phyloP scores from a whole-genome alignment of 108 stramenopile genomes.

The Pseudonitzschia multiseries region DNA sequence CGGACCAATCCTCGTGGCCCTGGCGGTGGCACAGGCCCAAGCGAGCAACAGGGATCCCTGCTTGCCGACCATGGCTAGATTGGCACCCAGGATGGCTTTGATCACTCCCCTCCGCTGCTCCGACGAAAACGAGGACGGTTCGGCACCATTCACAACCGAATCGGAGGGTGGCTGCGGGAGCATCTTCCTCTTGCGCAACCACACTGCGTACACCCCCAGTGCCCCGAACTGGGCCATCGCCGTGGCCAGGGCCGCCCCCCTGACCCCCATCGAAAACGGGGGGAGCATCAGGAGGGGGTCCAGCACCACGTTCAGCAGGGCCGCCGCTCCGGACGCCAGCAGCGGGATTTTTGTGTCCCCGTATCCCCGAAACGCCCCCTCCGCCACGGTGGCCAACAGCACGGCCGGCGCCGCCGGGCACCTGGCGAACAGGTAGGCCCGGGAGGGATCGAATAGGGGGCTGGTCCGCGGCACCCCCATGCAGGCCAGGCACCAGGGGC shows the following conservation, averaged over 20 bases:
- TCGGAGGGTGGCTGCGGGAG: slow-evolving; percentile 22
- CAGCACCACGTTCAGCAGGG: slow-evolving; percentile 59
- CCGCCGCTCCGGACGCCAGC: slow-evolving; percentile 51
- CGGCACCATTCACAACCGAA: too few species aligned
- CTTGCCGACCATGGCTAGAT: slow-evolving; percentile 55
- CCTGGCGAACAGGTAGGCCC: slow-evolving; percentile 54
- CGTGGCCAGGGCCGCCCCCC: slow-evolving; percentile 80
- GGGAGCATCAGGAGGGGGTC: slow-evolving; percentile 85
- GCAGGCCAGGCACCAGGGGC: slow-evolving; percentile 42
- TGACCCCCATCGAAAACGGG: slow-evolving; percentile 48
- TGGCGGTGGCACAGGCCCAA: too few species aligned
- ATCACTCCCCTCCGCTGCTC: not conserved
- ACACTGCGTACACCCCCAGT: slow-evolving; percentile 38
- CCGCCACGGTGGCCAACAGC: slow-evolving; percentile 59
- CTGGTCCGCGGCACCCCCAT: slow-evolving; percentile 60
- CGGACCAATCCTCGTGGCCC: too few species aligned
- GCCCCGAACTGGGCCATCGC: slow-evolving; percentile 56
- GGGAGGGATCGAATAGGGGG: slow-evolving; percentile 42
- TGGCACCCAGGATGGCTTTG: slow-evolving; percentile 34
- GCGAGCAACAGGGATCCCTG: slow-evolving; percentile 55
- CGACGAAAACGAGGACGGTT: too few species aligned
- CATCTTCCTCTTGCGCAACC: slow-evolving; percentile 40
- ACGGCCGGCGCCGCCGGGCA: slow-evolving; percentile 69
- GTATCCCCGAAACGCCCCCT: slow-evolving; percentile 79
- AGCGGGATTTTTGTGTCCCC: slow-evolving; percentile 74